A percentile compares a stretch with the other conserved stretches of the same genome.
Evolutionary conservation across 805 yeast genomes (phyloP).

Genomic region (Wickerhamomyces hampshirensis): DNA sequence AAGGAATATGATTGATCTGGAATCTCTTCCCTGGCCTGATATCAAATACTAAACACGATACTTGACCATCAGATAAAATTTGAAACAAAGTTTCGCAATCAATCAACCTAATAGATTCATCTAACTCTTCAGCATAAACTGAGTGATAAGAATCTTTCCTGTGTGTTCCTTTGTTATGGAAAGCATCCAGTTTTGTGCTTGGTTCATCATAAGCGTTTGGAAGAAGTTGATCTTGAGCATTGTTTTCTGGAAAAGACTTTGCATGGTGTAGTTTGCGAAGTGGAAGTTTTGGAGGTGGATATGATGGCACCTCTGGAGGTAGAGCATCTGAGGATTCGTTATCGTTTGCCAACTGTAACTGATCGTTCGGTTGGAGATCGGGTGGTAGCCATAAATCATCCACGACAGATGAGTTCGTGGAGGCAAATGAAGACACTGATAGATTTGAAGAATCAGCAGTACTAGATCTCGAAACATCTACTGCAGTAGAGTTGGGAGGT

Average conservation of each 20-base stretch:
- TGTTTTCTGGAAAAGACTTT: slow-evolving; percentile 7
- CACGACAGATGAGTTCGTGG: slow-evolving; percentile 17
- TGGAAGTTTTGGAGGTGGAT: slow-evolving; percentile 16
- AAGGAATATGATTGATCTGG: slow-evolving; percentile 32
- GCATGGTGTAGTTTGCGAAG: slow-evolving; percentile 9
- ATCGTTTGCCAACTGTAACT: slow-evolving; percentile 29
- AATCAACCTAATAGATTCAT: slow-evolving; percentile 43
- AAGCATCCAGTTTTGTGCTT: slow-evolving; percentile 1
- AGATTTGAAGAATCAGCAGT: slow-evolving; percentile 1
- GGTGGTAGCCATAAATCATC: slow-evolving; percentile 36
- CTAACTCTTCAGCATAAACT: slow-evolving; percentile 31
- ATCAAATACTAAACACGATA: slow-evolving; percentile 38
- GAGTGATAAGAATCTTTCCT: slow-evolving; percentile 38
- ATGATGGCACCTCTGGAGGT: slow-evolving; percentile 10
- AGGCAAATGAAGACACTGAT: slow-evolving; percentile 5
- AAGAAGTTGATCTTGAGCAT: background rate
- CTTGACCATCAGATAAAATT: slow-evolving; percentile 36
- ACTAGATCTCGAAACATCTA: background rate
- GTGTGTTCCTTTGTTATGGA: slow-evolving; percentile 12
- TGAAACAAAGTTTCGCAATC: slow-evolving; percentile 36
- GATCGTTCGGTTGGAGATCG: slow-evolving; percentile 33
- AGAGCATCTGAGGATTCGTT: slow-evolving; percentile 14
- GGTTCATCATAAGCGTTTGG: background rate
- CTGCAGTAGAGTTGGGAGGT: background rate
- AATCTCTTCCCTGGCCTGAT: slow-evolving; percentile 31